Base-by-base conservation (phyloP, 2,329 filamentous ascomycete genomes). In the Colletotrichum tamarilloi region DNA sequence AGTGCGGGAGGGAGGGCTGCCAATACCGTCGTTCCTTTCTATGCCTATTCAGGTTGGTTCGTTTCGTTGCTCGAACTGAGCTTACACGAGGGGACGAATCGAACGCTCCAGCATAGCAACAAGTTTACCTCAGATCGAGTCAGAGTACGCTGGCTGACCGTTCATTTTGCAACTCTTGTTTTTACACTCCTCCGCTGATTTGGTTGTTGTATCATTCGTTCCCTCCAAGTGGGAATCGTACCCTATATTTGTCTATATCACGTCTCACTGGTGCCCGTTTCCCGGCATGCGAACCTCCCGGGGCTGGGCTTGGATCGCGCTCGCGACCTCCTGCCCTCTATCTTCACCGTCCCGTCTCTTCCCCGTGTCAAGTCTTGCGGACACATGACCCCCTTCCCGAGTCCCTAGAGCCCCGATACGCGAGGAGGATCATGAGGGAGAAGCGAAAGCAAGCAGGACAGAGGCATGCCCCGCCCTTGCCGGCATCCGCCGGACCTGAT, bases 351-450 rank as follows among this genome's bases (percentile, higher is more conserved):
- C 26, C 55, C 14, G 38, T 53, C 26, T 58, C 28, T 66, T 49
- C 11, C 16, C 16, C 38, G 42, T 42, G 35, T 53, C 26, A n/a
- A 16, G 19, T 22, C 38, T 49, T 56, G 35, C n/a, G 35, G 49
- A 49, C 49, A 49, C 49, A 38, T 22, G 8, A 24, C 28, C 68
- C 63, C 63, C 49, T n/a, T n/a, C 19, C 64, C 19, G 19, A 28
- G 26, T 42, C 19, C 64, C 19, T n/a, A 35, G 26, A 42, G 62
- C 46, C 35, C 49, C 67, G 67, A 71, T 65, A 70, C 56, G 60
- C 60, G 55, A 42, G 64, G 67, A 66, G 62, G 49, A 65, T 62
- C 60, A 62, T 62, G 67, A 66, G 46, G 66, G 49, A 66, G 67
- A 73, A 73, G 60, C 71, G 67, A 70, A 42, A 62, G 62, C 32